These are phyloP conservation scores for Corylus heterophylla DNA, from an alignment of 306 rosid genomes.

Conservation along the genomic window DNA sequence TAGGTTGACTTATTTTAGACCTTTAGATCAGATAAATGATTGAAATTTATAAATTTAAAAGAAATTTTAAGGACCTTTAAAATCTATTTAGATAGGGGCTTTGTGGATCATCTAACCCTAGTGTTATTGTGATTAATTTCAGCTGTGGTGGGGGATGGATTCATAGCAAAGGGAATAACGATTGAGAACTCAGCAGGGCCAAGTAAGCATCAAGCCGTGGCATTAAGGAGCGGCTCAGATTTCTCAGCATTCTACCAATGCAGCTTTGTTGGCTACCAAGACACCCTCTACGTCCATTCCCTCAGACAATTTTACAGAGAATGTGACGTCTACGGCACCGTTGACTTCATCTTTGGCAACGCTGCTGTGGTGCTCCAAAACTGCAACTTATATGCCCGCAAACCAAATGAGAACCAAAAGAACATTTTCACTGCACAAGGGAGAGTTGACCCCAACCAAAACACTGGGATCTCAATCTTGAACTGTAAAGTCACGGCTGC, in stretches of 20 bases:
- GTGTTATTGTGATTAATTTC: background rate
- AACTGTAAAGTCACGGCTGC: slow-evolving; percentile 69
- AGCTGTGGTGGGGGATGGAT: slow-evolving; percentile 74
- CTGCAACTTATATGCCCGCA: slow-evolving; percentile 78
- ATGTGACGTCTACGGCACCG: slow-evolving; percentile 80
- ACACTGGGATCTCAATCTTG: slow-evolving; percentile 73
- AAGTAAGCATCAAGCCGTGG: slow-evolving; percentile 90
- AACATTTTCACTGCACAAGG: slow-evolving; percentile 90
- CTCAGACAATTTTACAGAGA: slow-evolving; percentile 87
- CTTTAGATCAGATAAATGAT: too few species aligned
- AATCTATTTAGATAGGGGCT: too few species aligned
- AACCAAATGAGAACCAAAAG: slow-evolving; percentile 54
- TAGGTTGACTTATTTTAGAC: too few species aligned
- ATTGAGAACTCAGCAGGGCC: slow-evolving; percentile 86
- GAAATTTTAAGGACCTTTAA: too few species aligned
- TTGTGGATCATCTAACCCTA: background rate
- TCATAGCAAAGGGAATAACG: slow-evolving; percentile 83
- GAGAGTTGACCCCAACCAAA: slow-evolving; percentile 80
- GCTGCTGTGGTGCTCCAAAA: slow-evolving; percentile 78
- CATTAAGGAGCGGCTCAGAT: slow-evolving; percentile 69
- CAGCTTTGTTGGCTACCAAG: slow-evolving; percentile 87
- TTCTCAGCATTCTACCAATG: slow-evolving; percentile 74
- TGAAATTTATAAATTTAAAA: too few species aligned
- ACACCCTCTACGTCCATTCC: slow-evolving; percentile 91
- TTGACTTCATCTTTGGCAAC: slow-evolving; percentile 84